A percentile compares a stretch with the other conserved stretches of the same genome.
Evolutionary conservation across 164 flowering plant genomes (phyloP).

Genomic region (Liriodendron chinense): DNA sequence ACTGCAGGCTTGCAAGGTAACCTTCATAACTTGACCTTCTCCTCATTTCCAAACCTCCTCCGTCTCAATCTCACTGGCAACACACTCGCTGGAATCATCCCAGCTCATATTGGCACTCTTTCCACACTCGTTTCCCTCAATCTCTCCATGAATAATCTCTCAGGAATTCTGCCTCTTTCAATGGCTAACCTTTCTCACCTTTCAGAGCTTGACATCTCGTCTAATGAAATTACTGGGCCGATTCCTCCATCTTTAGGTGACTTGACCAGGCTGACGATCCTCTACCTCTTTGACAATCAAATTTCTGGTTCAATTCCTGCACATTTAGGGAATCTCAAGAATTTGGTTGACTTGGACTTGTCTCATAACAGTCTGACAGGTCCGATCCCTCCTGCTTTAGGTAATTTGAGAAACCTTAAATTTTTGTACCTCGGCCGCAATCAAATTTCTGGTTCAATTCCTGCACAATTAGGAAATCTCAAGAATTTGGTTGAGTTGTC

Average conservation of each 20-base stretch:
- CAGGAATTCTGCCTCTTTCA: background rate
- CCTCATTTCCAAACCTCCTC: background rate
- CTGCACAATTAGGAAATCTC: slow-evolving; percentile 51
- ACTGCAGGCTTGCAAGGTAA: background rate
- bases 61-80: background rate
- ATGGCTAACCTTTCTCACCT: background rate
- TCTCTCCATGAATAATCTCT: background rate
- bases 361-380: background rate
- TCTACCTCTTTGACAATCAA: slow-evolving; percentile 57
- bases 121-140: background rate
- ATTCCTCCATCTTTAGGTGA: background rate
- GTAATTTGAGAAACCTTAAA: slow-evolving; percentile 5
- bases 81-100: background rate
- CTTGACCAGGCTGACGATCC: background rate
- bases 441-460: slow-evolving; percentile 63
- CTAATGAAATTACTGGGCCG: background rate
- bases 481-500: background rate
- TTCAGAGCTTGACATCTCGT: background rate
- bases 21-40: background rate
- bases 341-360: background rate
- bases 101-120: background rate
- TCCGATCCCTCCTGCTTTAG: background rate
- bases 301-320: slow-evolving; percentile 65
- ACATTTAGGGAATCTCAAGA: slow-evolving; percentile 44
- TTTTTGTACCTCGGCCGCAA: slow-evolving; percentile 47